Evolutionary conservation across 345 rosid genomes (phyloP), one percentile per base, ranked within the genome.

Genomic region (Isatis tinctoria): DNA sequence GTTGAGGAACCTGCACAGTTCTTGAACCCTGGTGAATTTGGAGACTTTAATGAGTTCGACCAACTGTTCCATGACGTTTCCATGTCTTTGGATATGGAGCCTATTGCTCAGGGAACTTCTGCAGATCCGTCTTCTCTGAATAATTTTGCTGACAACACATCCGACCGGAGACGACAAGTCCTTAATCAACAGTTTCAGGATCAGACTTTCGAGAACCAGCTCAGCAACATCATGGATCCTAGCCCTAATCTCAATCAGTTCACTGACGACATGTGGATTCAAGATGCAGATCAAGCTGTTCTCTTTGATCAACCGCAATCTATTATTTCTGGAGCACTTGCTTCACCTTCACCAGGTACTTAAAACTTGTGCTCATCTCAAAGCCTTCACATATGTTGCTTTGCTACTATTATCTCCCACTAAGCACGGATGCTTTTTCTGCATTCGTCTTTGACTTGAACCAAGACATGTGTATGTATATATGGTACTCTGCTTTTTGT

Each of bases 321-420:
- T n/a, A 18, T 36, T n/a, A 18, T 18, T 28, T 64, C 72, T 70
- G 72, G n/a, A 71, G 63, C 72, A 65, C 48, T 48, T 71, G 47
- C 49, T 30, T 49, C 69, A 30, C 67, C 76, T 4, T 72, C 73
- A 40, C 24, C 76, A 77, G 80, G 80, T 77, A 77, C 58, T 71
- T 71, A 65, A 30, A 26, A 40, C 30, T 40, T 49, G 24, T 77
- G 6, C 57, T 64, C 53, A 28, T 69, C 49, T 52, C 49, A 5
- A 17, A 33, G 71, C 60, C 69, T 36, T 44, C 43, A 75, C 44
- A 52, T 35, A 11, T 36, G 57, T 9, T 67, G 10, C n/a, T 20
- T 20, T 49, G 7, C 37, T 9, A 64, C 24, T 60, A 60, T 67
- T 8, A 41, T 30, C 10, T 22, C 26, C 18, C 53, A 75, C 69